Evolutionary conservation across 495 filamentous ascomycete species (phyloP).

Genomic region (Hypomontagnella monticulosa): DNA sequence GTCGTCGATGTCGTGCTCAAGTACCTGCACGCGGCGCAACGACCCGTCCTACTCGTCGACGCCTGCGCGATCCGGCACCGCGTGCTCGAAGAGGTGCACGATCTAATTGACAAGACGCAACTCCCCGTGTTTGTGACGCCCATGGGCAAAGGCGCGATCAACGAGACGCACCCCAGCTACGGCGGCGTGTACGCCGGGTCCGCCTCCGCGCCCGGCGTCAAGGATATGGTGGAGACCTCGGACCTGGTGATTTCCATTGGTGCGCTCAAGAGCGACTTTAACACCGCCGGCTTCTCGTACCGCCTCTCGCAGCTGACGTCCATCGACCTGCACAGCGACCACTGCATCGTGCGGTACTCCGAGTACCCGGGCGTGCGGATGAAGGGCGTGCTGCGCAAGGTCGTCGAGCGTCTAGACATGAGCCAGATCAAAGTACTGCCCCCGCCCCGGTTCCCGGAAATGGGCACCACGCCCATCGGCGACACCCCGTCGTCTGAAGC

Average conservation of each 20-base stretch:
- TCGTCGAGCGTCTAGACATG: constrained; percentile 69
- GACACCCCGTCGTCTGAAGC: constrained; percentile 37
- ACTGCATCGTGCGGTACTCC: constrained; percentile 78
- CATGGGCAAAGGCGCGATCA: constrained; percentile 90
- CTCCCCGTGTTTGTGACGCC: constrained; percentile 88
- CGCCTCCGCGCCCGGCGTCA: constrained; percentile 76
- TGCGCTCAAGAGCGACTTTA: constrained; percentile 86
- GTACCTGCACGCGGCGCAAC: constrained; percentile 78
- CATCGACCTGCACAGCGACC: constrained; percentile 87
- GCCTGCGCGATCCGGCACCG: constrained; percentile 89
- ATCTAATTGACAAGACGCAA: constrained; percentile 77
- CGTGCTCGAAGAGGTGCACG: constrained; percentile 77
- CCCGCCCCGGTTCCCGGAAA: constrained; percentile 59
- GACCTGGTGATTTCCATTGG: constrained; percentile 88
- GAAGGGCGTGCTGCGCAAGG: constrained; percentile 83
- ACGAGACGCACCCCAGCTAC: constrained; percentile 78
- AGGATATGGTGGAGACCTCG: constrained; percentile 77
- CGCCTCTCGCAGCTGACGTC: constrained; percentile 81
- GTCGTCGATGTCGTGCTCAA: constrained; percentile 82
- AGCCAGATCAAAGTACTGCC: constrained; percentile 61
- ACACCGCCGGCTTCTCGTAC: constrained; percentile 90
- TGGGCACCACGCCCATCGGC: constrained; percentile 47
- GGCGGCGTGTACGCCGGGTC: constrained; percentile 89
- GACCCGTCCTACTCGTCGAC: constrained; percentile 85
- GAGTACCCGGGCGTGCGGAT: constrained; percentile 86